phyloP scores from a whole-genome alignment of 306 rosid genomes.

The Macrotyloma uniflorum region DNA sequence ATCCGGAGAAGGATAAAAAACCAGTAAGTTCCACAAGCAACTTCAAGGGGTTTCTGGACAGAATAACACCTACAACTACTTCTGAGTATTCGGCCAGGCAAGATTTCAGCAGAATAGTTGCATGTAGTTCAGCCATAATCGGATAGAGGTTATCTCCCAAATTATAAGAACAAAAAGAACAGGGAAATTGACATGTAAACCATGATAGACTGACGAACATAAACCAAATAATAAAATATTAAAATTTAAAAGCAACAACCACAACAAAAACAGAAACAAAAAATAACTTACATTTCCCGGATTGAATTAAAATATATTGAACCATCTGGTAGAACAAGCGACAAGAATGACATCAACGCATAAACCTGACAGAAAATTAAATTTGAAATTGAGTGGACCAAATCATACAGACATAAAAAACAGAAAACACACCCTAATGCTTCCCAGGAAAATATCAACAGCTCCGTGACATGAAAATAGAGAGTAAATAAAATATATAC shows the following conservation, averaged over 20 bases:
- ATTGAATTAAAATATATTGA: constrained; percentile 84
- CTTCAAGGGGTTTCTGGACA: constrained; percentile 4
- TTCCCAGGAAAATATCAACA: not conserved
- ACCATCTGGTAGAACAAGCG: constrained; percentile 69
- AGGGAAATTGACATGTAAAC: constrained; percentile 9
- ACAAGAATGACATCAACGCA: constrained; percentile 81
- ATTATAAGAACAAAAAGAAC: constrained; percentile 4
- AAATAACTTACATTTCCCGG: constrained; percentile 81
- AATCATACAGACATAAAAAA: constrained; percentile 6
- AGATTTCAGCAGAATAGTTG: not conserved
- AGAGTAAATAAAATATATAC: not conserved
- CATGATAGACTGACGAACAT: not conserved
- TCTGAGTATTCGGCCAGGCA: not conserved
- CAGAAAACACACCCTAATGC: constrained; percentile 21
- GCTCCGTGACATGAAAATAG: not conserved
- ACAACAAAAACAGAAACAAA: not conserved
- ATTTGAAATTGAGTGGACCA: constrained; percentile 1
- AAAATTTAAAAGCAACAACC: not conserved
- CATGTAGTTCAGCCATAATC: not conserved
- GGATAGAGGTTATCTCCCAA: constrained; percentile 10
- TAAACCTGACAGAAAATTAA: constrained; percentile 62
- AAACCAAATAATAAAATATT: constrained; percentile 24
- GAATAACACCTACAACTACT: not conserved
- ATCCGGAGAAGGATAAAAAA: not conserved
- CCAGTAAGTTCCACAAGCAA: not conserved